phyloP scores from a whole-genome alignment of 768 basidiomycete species.

The Rossbeevera mucosa region DNA sequence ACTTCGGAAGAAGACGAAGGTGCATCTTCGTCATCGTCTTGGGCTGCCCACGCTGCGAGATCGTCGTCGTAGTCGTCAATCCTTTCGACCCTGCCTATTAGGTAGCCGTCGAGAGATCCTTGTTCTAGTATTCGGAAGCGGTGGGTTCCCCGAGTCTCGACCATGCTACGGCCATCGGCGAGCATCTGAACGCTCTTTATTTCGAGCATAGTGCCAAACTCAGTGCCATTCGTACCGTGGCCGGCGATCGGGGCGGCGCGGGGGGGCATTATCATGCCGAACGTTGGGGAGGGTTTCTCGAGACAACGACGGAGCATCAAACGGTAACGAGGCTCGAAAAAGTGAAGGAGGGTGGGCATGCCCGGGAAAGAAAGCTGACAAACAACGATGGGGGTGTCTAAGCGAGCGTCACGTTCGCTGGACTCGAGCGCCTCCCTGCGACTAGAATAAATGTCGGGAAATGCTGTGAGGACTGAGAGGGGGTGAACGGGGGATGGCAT shows the following conservation, averaged over 20 bases:
- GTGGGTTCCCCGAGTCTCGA: conserved; percentile 63
- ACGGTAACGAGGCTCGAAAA: conserved; percentile 93
- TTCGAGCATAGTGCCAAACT: conserved; percentile 93
- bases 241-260: conserved; percentile 29
- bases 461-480: conserved; percentile 58
- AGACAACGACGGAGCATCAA: conserved; percentile 97
- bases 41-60: conserved; percentile 24
- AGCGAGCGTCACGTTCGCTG: conserved; percentile 72
- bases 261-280: conserved; percentile 90
- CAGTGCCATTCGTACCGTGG: conserved; percentile 21
- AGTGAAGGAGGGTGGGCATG: conserved; percentile 83
- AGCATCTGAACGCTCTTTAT: conserved; percentile 84
- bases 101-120: conserved; percentile 84
- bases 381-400: conserved; percentile 90
- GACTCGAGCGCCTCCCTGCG: conserved; percentile 60
- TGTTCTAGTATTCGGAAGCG: conserved; percentile 87
- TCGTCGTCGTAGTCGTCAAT: conserved; percentile 36
- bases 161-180: conserved; percentile 84
- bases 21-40: conserved; percentile 6
- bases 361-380: conserved; percentile 88
- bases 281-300: conserved; percentile 66
- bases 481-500: conserved; percentile 2
- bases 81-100: conserved; percentile 76
- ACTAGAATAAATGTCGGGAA: conserved; percentile 60
- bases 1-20: conserved; percentile 9